phyloP scores from a whole-genome alignment of 1,139 yeast genomes.

The Lodderomyces pseudojiufengensis region DNA sequence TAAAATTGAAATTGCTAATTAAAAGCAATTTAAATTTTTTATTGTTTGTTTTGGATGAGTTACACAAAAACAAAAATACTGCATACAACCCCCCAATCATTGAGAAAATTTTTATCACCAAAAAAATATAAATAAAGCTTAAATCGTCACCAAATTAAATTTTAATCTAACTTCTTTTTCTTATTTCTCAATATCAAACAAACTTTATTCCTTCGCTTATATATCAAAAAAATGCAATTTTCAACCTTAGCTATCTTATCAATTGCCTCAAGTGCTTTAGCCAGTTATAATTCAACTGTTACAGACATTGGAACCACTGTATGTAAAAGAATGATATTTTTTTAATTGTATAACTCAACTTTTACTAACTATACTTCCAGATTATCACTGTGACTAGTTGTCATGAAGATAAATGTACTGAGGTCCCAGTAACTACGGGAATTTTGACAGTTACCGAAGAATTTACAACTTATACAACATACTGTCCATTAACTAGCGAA shows the following conservation, averaged over 20 bases:
- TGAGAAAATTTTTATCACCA: too few relatives aligned
- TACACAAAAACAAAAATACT: too few relatives aligned
- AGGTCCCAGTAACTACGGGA: constrained; percentile 35
- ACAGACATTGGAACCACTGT: too few relatives aligned
- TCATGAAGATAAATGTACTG: constrained; percentile 30
- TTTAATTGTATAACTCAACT: constrained; percentile 19
- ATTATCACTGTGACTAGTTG: constrained; percentile 53
- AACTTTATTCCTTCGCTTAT: constrained; percentile 24
- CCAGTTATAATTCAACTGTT: too few relatives aligned
- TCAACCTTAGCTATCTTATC: constrained; percentile 23
- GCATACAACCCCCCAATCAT: too few relatives aligned
- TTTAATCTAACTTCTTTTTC: constrained; percentile 6
- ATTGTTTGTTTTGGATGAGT: too few relatives aligned
- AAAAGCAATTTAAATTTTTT: too few relatives aligned
- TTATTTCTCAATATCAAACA: constrained; percentile 7
- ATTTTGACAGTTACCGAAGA: constrained; percentile 43
- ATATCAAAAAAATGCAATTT: constrained; percentile 13
- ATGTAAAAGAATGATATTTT: too few relatives aligned
- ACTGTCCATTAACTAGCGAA: constrained; percentile 41
- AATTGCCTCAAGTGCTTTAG: constrained; percentile 16
- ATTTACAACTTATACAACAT: constrained; percentile 45
- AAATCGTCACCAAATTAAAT: neutral
- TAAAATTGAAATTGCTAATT: too few relatives aligned
- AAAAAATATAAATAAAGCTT: constrained; percentile 3
- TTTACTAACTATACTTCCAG: constrained; percentile 34